Percentiles rank a stretch among this genome's conserved stretches.
Conservation (phyloP, 1,284 basidiomycete genomes). For the Termitomyces sp. region DNA sequence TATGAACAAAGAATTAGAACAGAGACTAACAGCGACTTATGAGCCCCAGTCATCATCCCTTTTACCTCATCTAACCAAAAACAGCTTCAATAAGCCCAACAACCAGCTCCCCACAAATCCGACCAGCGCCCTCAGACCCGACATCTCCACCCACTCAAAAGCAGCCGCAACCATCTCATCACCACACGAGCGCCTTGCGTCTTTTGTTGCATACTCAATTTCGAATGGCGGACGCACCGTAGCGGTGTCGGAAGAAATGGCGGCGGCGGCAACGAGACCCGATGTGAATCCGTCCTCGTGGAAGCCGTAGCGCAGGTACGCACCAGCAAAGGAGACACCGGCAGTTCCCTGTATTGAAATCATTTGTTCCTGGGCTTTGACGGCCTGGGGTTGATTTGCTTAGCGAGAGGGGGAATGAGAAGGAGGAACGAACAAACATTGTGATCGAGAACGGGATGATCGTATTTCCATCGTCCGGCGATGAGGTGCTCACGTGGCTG, state of each 20-base stretch:
- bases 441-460: conserved; percentile 30
- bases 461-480: conserved; percentile 56
- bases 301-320: conserved; percentile 76
- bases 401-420: conserved; percentile 62
- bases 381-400: conserved; percentile 41
- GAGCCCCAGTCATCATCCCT: too few relatives aligned
- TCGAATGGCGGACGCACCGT: conserved; percentile 14
- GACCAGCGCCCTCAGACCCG: neutral
- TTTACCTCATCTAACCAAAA: neutral
- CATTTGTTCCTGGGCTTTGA: conserved; percentile 55
- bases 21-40: neutral
- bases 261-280: conserved; percentile 42
- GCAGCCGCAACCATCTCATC: neutral
- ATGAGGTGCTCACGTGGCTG: conserved; percentile 49
- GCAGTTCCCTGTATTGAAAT: conserved; percentile 58
- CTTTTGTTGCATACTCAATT: conserved; percentile 13
- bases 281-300: conserved; percentile 81
- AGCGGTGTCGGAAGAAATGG: conserved; percentile 1
- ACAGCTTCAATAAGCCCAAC: neutral
- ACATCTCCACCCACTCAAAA: conserved; percentile 13
- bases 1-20: neutral
- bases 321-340: conserved; percentile 71
- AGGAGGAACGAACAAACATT: conserved; percentile 24
- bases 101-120: neutral
- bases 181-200: neutral